phyloP scores from a whole-genome alignment of 2,329 filamentous ascomycete genomes.

The Penicillium vulpinum region DNA sequence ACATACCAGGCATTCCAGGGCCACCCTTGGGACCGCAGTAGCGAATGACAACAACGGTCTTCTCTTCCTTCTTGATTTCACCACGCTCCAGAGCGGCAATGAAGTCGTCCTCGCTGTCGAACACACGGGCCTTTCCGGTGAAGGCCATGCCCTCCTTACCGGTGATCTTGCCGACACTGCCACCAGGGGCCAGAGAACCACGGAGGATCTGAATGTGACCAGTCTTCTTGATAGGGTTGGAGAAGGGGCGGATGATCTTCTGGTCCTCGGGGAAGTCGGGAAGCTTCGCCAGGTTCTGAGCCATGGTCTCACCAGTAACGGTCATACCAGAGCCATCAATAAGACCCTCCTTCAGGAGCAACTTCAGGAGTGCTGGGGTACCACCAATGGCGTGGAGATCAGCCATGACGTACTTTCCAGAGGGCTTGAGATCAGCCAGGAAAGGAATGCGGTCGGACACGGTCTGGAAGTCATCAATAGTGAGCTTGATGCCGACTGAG shows the following conservation, averaged over 20 bases:
- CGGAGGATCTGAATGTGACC: conserved; percentile 73
- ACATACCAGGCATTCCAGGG: conserved; percentile 63
- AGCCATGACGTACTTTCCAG: conserved; percentile 63
- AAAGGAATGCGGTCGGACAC: conserved; percentile 78
- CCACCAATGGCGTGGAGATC: conserved; percentile 59
- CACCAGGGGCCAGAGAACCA: conserved; percentile 68
- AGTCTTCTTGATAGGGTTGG: conserved; percentile 67
- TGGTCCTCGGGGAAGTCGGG: conserved; percentile 68
- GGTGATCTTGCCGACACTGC: conserved; percentile 73
- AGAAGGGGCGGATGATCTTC: conserved; percentile 67
- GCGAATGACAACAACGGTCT: conserved; percentile 73
- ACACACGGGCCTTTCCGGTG: conserved; percentile 68
- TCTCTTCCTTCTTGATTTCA: conserved; percentile 72
- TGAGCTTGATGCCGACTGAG: conserved; percentile 76
- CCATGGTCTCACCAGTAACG: conserved; percentile 60
- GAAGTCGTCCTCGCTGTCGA: conserved; percentile 69
- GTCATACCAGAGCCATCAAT: conserved; percentile 62
- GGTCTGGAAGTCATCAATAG: conserved; percentile 81
- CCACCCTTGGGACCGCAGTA: conserved; percentile 74
- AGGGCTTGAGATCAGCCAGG: conserved; percentile 80
- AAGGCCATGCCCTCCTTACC: conserved; percentile 71
- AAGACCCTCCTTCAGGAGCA: conserved; percentile 58
- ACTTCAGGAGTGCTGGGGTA: conserved; percentile 59
- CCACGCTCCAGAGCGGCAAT: conserved; percentile 65
- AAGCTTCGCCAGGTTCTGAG: conserved; percentile 59